A percentile compares a stretch with the other conserved stretches of the same genome.
Evolutionary conservation across 2,329 filamentous ascomycete genomes (phyloP).

Genomic region (Ophiostoma triangulosporum): DNA sequence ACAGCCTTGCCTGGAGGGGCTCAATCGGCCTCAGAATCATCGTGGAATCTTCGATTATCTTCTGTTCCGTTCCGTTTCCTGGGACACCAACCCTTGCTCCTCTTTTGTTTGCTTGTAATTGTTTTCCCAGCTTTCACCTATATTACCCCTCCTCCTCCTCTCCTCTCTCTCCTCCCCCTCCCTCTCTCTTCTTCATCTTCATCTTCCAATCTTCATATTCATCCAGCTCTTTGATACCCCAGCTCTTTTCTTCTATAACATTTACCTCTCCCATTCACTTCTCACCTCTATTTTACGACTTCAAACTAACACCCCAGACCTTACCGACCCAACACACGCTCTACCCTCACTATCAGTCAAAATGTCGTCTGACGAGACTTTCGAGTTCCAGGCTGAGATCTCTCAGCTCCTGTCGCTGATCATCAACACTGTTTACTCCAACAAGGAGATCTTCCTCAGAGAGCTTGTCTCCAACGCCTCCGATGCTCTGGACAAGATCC

Average conservation of each 20-base stretch:
- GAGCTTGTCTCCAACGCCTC: slow-evolving; percentile 97
- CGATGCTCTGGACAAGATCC: slow-evolving; percentile 99
- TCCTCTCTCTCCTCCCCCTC: background rate
- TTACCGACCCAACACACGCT: background rate
- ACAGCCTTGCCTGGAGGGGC: slow-evolving; percentile 2
- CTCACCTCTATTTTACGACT: background rate
- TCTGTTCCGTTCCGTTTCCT: background rate
- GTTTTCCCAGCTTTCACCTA: background rate
- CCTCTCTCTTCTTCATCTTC: background rate
- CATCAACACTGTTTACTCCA: slow-evolving; percentile 99
- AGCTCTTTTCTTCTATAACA: background rate
- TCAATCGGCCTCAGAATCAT: background rate
- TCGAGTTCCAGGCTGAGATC: slow-evolving; percentile 99
- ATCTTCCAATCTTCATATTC: background rate
- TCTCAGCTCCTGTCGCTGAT: slow-evolving; percentile 99
- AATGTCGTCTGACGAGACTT: slow-evolving; percentile 85
- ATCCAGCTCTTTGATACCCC: background rate
- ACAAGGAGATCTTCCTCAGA: slow-evolving; percentile 99
- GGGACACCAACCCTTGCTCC: background rate
- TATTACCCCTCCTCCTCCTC: background rate
- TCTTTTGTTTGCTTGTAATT: background rate
- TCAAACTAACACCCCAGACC: background rate
- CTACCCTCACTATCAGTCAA: slow-evolving; percentile 31
- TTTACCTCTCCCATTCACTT: background rate
- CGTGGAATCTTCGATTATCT: slow-evolving; percentile 2